A percentile compares a stretch with the other conserved stretches of the same genome.
phyloP scores from a whole-genome alignment of 129 eudicot species.

The Flaveria bidentis region DNA sequence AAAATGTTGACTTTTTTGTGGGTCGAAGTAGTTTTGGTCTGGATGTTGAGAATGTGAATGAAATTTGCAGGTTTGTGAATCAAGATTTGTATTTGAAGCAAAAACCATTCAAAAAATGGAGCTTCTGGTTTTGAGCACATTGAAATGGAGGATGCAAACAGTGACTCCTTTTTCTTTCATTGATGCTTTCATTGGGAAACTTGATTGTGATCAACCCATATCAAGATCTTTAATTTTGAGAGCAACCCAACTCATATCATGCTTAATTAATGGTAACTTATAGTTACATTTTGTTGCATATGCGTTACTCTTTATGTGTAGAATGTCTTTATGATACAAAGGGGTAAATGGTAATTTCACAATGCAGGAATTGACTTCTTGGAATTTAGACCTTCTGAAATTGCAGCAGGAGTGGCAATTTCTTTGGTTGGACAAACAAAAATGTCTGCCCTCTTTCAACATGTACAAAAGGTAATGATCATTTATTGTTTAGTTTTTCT shows the following conservation, averaged over 20 bases:
- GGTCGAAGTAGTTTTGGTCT: slow-evolving; percentile 10
- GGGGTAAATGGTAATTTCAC: slow-evolving; percentile 33
- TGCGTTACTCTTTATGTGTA: neutral
- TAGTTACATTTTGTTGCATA: neutral
- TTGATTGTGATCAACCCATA: slow-evolving; percentile 46
- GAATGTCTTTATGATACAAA: slow-evolving; percentile 10
- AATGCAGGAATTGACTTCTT: slow-evolving; percentile 73
- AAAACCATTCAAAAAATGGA: slow-evolving; percentile 81
- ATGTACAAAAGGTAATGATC: slow-evolving; percentile 59
- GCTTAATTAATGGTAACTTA: slow-evolving; percentile 53
- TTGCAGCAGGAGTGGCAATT: slow-evolving; percentile 85
- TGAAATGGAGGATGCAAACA: slow-evolving; percentile 87
- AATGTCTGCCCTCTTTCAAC: slow-evolving; percentile 40
- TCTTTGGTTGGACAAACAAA: slow-evolving; percentile 52
- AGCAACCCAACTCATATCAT: slow-evolving; percentile 61
- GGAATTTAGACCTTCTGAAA: slow-evolving; percentile 77
- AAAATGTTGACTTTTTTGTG: slow-evolving; percentile 12
- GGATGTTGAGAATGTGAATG: slow-evolving; percentile 17
- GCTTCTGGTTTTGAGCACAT: slow-evolving; percentile 66
- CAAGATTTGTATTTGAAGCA: slow-evolving; percentile 65
- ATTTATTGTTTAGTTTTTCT: slow-evolving; percentile 15
- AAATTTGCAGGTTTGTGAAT: slow-evolving; percentile 50
- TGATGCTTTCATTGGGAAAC: slow-evolving; percentile 56
- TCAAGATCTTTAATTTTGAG: slow-evolving; percentile 41
- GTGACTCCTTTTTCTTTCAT: slow-evolving; percentile 73